Percentiles rank a stretch among this genome's conserved stretches.
Evolutionary conservation across 441 rosid genomes (phyloP).

Genomic region (Populus hybrid): DNA sequence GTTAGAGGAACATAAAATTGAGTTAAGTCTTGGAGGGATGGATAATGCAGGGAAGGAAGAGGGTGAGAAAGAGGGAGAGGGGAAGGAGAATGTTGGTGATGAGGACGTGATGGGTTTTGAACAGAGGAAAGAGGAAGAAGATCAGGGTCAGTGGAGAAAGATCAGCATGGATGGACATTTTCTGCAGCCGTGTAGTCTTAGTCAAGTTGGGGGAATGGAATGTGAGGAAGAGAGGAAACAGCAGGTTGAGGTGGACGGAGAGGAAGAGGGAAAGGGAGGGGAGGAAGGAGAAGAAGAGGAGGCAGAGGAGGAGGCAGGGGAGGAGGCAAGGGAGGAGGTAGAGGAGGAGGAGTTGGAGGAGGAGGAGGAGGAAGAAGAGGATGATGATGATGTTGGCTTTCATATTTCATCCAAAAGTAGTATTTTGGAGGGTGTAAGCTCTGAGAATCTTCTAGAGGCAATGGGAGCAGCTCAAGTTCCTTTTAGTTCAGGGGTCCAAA

Average conservation of each 20-base stretch:
- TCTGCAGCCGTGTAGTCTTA: conserved; percentile 31
- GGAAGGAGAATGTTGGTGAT: conserved; percentile 14
- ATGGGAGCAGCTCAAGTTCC: conserved; percentile 52
- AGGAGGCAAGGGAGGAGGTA: background rate
- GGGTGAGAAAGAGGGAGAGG: conserved; percentile 16
- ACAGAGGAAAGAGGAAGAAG: background rate
- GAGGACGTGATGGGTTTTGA: background rate
- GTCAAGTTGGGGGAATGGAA: conserved; percentile 12
- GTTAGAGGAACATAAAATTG: conserved; percentile 49
- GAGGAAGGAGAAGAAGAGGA: background rate
- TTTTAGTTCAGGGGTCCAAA: conserved; percentile 48
- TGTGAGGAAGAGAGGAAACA: conserved; percentile 29
- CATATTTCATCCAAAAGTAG: conserved; percentile 39
- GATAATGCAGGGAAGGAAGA: conserved; percentile 17
- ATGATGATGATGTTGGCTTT: conserved; percentile 44
- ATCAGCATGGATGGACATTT: conserved; percentile 24
- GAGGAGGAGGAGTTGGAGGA: conserved; percentile 25
- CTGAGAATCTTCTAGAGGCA: conserved; percentile 58
- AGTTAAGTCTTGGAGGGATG: conserved; percentile 41
- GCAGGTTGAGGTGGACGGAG: conserved; percentile 31
- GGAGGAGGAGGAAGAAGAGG: conserved; percentile 28
- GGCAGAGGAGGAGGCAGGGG: background rate
- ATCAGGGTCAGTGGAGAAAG: conserved; percentile 30
- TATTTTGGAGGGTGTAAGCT: conserved; percentile 42
- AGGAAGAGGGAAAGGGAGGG: conserved; percentile 12